Conservation (phyloP, 2,329 filamentous ascomycete genomes). For the Cercospora berteroae region DNA sequence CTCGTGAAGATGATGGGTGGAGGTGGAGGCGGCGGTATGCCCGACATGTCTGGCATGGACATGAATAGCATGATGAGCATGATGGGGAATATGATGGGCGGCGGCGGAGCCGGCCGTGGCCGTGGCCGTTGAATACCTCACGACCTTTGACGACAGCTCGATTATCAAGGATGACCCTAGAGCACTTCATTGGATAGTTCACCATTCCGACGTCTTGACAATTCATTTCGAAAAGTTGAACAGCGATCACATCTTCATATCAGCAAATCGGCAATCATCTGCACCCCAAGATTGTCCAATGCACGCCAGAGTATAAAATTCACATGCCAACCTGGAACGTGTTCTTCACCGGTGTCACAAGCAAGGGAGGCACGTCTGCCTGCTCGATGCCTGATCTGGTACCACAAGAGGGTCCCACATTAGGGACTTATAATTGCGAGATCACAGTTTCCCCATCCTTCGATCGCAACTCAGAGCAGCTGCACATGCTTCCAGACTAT, state of each 20-base stretch:
- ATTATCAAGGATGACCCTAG: neutral
- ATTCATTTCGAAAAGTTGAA: neutral
- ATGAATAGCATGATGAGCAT: constrained; percentile 74
- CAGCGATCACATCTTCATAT: neutral
- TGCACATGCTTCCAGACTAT: neutral
- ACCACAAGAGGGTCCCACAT: neutral
- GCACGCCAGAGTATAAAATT: neutral
- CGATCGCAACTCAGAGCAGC: neutral
- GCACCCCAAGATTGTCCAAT: neutral
- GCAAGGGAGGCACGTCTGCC: neutral
- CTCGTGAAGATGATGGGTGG: constrained; percentile 88
- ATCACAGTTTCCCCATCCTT: neutral
- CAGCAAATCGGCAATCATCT: neutral
- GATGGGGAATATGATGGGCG: constrained; percentile 61
- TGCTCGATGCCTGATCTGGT: neutral
- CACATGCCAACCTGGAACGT: neutral
- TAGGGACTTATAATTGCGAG: neutral
- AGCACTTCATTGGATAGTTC: neutral
- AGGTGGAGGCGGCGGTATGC: constrained; percentile 60
- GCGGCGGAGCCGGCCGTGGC: constrained; percentile 40
- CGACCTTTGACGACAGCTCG: neutral
- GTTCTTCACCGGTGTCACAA: neutral
- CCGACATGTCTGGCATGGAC: constrained; percentile 55
- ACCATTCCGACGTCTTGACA: neutral
- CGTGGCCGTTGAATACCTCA: constrained; percentile 6